Evolutionary conservation across 371 early-diverging fungal species (phyloP).

Genomic region (Zopfochytrium polystomum): DNA sequence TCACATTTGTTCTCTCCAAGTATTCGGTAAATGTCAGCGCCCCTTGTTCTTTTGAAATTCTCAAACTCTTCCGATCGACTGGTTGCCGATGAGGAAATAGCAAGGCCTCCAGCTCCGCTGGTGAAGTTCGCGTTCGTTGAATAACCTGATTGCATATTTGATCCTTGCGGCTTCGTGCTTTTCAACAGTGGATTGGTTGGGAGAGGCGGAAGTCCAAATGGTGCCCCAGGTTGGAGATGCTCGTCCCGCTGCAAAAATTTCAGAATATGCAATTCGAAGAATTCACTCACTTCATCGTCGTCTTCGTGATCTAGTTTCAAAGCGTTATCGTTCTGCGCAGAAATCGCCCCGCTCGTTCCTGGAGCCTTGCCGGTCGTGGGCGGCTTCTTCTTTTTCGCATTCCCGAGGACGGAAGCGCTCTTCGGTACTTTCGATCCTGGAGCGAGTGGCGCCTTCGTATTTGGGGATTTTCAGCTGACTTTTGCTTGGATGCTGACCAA

Average conservation of each 20-base stretch:
- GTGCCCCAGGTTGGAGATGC: no score
- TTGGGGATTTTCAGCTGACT: no score
- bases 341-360: background rate
- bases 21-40: conserved; percentile 46
- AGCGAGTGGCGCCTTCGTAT: no score
- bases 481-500: no score
- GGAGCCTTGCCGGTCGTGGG: background rate
- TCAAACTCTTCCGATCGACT: conserved; percentile 55
- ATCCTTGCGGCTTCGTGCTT: background rate
- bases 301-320: conserved; percentile 10
- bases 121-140: background rate
- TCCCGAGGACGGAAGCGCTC: conserved; percentile 8
- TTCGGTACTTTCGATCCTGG: conserved; percentile 9
- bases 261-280: no score
- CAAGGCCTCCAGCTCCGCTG: background rate
- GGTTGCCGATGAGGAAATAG: conserved; percentile 11
- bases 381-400: conserved; percentile 12
- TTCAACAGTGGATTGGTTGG: conserved; percentile 3
- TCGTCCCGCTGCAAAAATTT: no score
- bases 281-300: no score
- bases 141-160: background rate
- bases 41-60: conserved; percentile 45
- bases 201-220: conserved; percentile 17
- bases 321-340: conserved; percentile 9
- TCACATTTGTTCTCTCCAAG: conserved; percentile 53